Percentiles rank a stretch among this genome's conserved stretches.
phyloP scores from a whole-genome alignment of 2,329 filamentous ascomycete genomes.

The Eutypa lata region DNA sequence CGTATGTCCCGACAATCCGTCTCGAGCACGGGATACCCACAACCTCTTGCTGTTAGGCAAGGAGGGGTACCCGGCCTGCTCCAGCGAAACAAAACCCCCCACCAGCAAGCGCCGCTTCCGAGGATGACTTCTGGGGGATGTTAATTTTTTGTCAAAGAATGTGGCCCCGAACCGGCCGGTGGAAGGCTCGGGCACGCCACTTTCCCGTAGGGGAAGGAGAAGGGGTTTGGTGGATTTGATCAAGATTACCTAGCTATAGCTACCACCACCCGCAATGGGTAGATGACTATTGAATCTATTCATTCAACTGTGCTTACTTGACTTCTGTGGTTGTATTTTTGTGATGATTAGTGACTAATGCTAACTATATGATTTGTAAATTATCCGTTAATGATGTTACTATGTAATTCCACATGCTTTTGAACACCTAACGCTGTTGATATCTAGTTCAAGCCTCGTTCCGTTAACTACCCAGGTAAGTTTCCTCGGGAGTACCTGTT shows the following conservation, averaged over 20 bases:
- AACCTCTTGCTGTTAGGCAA: conserved; percentile 6
- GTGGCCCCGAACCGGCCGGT: conserved; percentile 8
- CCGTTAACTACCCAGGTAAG: no score
- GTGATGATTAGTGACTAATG: background rate
- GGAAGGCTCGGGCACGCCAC: conserved; percentile 10
- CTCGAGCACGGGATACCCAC: conserved; percentile 17
- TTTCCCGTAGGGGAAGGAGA: background rate
- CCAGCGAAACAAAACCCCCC: conserved; percentile 16
- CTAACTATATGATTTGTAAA: background rate
- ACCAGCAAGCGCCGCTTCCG: background rate
- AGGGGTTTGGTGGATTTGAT: background rate
- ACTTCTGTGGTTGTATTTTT: background rate
- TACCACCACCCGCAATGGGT: conserved; percentile 27
- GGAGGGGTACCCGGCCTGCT: conserved; percentile 15
- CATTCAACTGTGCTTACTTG: conserved; percentile 14
- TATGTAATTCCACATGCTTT: no score
- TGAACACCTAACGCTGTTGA: no score
- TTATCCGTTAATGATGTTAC: no score
- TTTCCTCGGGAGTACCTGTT: no score
- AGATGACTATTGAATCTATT: conserved; percentile 50
- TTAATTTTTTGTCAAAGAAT: background rate
- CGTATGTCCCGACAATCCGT: conserved; percentile 25
- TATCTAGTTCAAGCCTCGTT: no score
- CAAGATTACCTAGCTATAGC: conserved; percentile 10
- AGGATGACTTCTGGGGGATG: conserved; percentile 4